Percentiles rank a stretch among this genome's conserved stretches.
Evolutionary conservation across 192 early-diverging fungal genomes (phyloP).

Genomic region (Rhizophagus clarus): DNA sequence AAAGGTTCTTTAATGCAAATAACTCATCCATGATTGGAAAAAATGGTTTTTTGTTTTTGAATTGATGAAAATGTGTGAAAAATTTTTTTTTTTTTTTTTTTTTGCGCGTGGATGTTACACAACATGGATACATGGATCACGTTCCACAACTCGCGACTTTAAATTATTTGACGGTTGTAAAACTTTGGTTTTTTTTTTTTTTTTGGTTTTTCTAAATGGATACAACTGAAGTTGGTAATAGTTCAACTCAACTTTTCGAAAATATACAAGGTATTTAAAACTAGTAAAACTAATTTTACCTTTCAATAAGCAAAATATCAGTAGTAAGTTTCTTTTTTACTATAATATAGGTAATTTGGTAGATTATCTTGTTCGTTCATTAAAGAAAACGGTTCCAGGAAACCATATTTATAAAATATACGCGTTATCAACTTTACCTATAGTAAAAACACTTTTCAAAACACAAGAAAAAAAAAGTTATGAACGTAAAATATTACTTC

Average conservation of each 20-base stretch:
- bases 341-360: neutral
- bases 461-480: neutral
- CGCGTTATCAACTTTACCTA: neutral
- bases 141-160: too few relatives aligned
- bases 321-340: too few relatives aligned
- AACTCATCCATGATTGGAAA: conserved; percentile 38
- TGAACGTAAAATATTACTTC: neutral
- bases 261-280: neutral
- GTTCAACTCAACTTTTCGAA: neutral
- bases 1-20: conserved; percentile 72
- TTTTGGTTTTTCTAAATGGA: neutral
- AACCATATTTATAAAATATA: neutral
- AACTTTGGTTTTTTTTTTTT: too few relatives aligned
- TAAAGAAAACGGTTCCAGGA: conserved; percentile 3
- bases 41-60: neutral
- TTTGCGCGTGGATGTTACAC: neutral
- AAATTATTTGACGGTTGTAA: too few relatives aligned
- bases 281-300: neutral
- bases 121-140: too few relatives aligned
- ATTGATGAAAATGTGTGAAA: neutral
- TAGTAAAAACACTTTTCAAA: neutral
- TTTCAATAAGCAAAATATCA: neutral
- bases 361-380: neutral
- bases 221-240: neutral
- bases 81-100: neutral